Evolutionary conservation across 2,329 filamentous ascomycete genomes (phyloP), one percentile per base, ranked within the genome.

Genomic region (Leptographium procerum): DNA sequence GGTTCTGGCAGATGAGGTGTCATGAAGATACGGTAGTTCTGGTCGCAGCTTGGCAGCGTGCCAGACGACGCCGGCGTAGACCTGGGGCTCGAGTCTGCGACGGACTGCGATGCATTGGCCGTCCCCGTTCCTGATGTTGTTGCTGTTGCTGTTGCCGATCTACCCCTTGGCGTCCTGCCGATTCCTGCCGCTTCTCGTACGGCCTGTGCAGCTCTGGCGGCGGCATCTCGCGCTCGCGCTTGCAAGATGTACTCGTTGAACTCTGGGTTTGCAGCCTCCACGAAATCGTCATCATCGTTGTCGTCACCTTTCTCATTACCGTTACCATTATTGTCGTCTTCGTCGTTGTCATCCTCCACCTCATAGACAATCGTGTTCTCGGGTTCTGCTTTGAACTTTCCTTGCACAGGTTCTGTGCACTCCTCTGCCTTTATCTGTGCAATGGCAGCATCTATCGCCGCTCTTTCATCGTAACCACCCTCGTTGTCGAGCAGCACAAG

Each of bases 1-100:
- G 55, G 45, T n/a, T 61, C 56, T 51, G 77, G 75, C 7, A 96
- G 78, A 3, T 75, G 71, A 0, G 91, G 89, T 0, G 77, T 80
- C 62, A 96, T 82, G 34, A 91, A 73, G 28, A 92, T 58, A 52
- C 62, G 62, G 59, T 64, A 64, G 47, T 29, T 52, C 22, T 80
- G 57, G 31, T 58, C 56, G 50, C 33, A 16, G 9, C 43, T 28
- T 14, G 56, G 11, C 4, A 34, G 53, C 26, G 45, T 31, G 22
- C 47, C 22, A 0, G 58, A 55, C 16, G 45, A 13, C 7, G 34
- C 13, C 5, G 43, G 54, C 29, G 52, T n/a, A n/a, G 33, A 3
- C 10, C 24, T 11, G 29, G 36, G 3, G 3, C 19, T 9, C 3
- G n/a, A 28, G 7, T 13, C 24, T 9, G 48, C 6, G 5, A 53